These are phyloP conservation scores for Codiaeum variegatum DNA, from an alignment of 441 rosid genomes.

Conservation along the genomic window DNA sequence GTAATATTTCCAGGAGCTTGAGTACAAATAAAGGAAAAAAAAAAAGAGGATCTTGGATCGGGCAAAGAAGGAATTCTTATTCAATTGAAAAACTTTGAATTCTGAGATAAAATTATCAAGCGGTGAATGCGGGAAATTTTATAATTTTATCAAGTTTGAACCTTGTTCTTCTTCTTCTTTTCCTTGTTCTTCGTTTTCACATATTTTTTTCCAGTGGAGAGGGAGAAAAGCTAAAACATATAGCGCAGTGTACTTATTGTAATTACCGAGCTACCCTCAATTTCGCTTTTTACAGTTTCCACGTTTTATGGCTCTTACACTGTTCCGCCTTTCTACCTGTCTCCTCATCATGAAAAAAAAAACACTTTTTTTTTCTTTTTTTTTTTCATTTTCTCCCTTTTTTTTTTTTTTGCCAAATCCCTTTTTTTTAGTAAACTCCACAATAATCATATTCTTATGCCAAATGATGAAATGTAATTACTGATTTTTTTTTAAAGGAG, in stretches of 20 bases:
- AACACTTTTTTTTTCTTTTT: no score
- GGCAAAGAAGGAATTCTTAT: slow-evolving; percentile 6
- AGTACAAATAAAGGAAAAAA: not conserved
- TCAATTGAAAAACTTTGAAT: not conserved
- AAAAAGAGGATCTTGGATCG: slow-evolving; percentile 8
- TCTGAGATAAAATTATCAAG: slow-evolving; percentile 1
- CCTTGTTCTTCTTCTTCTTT: not conserved
- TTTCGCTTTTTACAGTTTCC: not conserved
- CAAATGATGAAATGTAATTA: no score
- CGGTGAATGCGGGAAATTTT: slow-evolving; percentile 10
- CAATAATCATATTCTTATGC: no score
- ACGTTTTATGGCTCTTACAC: not conserved
- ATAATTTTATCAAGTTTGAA: not conserved
- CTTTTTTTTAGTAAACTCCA: no score
- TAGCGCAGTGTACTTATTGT: not conserved
- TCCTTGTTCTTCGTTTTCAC: not conserved
- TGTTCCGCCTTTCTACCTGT: slow-evolving; percentile 1
- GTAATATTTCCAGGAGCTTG: not conserved
- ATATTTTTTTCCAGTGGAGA: not conserved
- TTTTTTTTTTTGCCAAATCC: no score
- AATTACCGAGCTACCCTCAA: slow-evolving; percentile 11
- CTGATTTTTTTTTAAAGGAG: no score
- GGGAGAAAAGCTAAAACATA: not conserved
- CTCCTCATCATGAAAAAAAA: not conserved
- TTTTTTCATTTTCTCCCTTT: no score